These are phyloP conservation scores for Obelidium mucronatum DNA, from an alignment of 192 early-diverging fungal species.

Conservation along the genomic window DNA sequence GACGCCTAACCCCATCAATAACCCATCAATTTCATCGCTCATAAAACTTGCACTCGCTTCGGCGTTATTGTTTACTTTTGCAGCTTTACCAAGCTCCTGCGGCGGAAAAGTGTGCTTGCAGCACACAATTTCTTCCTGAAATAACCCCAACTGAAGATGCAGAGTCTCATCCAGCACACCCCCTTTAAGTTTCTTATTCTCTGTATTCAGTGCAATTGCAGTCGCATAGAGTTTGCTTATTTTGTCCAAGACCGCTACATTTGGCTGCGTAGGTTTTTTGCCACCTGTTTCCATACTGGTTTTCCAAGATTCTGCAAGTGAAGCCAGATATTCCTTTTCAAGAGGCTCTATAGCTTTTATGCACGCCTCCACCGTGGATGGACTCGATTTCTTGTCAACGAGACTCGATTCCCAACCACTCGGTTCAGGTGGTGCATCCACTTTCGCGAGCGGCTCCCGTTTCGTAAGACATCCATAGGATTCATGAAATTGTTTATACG, in stretches of 20 bases:
- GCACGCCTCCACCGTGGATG: constrained; percentile 17
- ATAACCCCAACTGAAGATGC: constrained; percentile 44
- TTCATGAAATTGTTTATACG: constrained; percentile 25
- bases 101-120: constrained; percentile 41
- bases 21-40: constrained; percentile 58
- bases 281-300: constrained; percentile 32
- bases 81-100: neutral
- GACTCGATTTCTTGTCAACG: constrained; percentile 34
- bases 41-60: constrained; percentile 50
- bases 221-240: constrained; percentile 35
- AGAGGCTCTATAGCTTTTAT: constrained; percentile 20
- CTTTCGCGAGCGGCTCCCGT: neutral
- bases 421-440: neutral
- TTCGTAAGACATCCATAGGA: constrained; percentile 6
- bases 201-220: constrained; percentile 42
- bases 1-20: constrained; percentile 52
- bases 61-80: constrained; percentile 38
- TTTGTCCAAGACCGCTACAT: constrained; percentile 16
- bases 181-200: constrained; percentile 28
- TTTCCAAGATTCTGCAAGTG: constrained; percentile 11
- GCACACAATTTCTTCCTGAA: constrained; percentile 43
- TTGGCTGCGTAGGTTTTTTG: constrained; percentile 14
- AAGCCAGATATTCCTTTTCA: constrained; percentile 15
- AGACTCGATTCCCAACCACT: constrained; percentile 44
- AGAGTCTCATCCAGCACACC: constrained; percentile 35